phyloP scores from a whole-genome alignment of 768 basidiomycete genomes.

The Lactarius hatsudake region DNA sequence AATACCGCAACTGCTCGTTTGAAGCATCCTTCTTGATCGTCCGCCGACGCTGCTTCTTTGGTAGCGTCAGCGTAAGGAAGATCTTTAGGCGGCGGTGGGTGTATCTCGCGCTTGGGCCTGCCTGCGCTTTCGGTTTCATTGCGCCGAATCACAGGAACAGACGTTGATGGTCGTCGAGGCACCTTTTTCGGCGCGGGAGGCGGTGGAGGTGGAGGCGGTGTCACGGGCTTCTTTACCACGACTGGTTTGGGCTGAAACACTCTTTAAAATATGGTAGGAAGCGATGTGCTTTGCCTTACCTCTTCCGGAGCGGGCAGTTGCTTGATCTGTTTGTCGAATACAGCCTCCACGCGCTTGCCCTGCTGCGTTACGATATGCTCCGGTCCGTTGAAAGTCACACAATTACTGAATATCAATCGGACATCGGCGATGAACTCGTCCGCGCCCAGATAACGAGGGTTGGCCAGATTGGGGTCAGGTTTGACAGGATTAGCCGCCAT shows the following conservation, averaged over 20 bases:
- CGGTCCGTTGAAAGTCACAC: slow-evolving; percentile 88
- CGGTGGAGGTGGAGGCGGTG: slow-evolving; percentile 40
- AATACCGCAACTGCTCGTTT: slow-evolving; percentile 85
- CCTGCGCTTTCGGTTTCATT: slow-evolving; percentile 59
- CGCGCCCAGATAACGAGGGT: slow-evolving; percentile 72
- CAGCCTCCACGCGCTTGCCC: slow-evolving; percentile 77
- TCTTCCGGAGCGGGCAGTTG: slow-evolving; percentile 76
- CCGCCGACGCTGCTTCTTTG: slow-evolving; percentile 63
- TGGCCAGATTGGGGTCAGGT: slow-evolving; percentile 63
- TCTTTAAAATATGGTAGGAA: slow-evolving; percentile 22
- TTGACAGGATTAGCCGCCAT: slow-evolving; percentile 73
- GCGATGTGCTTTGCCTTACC: slow-evolving; percentile 44
- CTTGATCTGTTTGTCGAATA: slow-evolving; percentile 86
- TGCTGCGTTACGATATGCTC: slow-evolving; percentile 77
- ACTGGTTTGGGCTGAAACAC: slow-evolving; percentile 42
- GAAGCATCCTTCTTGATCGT: slow-evolving; percentile 63
- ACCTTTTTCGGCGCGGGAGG: slow-evolving; percentile 45
- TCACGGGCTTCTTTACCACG: slow-evolving; percentile 42
- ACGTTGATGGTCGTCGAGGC: slow-evolving; percentile 70
- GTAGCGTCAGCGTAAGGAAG: slow-evolving; percentile 74
- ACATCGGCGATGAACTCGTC: slow-evolving; percentile 87
- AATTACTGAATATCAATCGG: slow-evolving; percentile 85
- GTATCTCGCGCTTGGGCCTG: slow-evolving; percentile 97
- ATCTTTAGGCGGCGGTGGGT: slow-evolving; percentile 92
- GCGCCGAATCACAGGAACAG: slow-evolving; percentile 80